Percentiles rank a stretch among this genome's conserved stretches.
phyloP scores from a whole-genome alignment of 1,284 basidiomycete species.

The Malassezia sympodialis region DNA sequence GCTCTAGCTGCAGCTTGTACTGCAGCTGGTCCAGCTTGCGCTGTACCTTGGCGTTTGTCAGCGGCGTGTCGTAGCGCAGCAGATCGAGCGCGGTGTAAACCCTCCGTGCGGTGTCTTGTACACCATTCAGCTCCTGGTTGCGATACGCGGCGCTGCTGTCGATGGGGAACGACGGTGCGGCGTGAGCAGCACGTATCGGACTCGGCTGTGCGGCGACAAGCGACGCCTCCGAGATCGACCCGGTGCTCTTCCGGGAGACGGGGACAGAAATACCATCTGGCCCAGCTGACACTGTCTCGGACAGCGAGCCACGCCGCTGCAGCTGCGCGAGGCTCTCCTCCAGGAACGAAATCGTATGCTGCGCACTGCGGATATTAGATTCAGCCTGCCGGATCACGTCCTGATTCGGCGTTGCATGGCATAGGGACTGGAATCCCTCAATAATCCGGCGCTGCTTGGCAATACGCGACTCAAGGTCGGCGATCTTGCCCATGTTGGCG shows the following conservation, averaged over 20 bases:
- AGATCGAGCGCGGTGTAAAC: slow-evolving; percentile 56
- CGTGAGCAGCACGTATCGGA: neutral
- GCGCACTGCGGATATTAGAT: slow-evolving; percentile 75
- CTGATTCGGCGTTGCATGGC: slow-evolving; percentile 71
- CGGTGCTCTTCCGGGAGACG: neutral
- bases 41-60: slow-evolving; percentile 91
- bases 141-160: slow-evolving; percentile 19
- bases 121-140: neutral
- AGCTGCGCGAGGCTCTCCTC: slow-evolving; percentile 74
- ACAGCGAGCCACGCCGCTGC: slow-evolving; percentile 52
- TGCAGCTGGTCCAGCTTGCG: slow-evolving; percentile 97
- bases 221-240: neutral
- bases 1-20: slow-evolving; percentile 96
- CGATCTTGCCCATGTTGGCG: slow-evolving; percentile 68
- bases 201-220: neutral
- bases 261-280: neutral
- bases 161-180: neutral
- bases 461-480: slow-evolving; percentile 79
- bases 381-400: slow-evolving; percentile 67
- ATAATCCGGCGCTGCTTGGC: slow-evolving; percentile 84
- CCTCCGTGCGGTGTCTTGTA: neutral
- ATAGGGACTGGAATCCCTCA: slow-evolving; percentile 69
- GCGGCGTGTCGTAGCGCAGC: slow-evolving; percentile 92
- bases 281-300: neutral
- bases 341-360: slow-evolving; percentile 75